phyloP scores from a whole-genome alignment of 2,329 filamentous ascomycete species.

The Cryphonectria naterciae region DNA sequence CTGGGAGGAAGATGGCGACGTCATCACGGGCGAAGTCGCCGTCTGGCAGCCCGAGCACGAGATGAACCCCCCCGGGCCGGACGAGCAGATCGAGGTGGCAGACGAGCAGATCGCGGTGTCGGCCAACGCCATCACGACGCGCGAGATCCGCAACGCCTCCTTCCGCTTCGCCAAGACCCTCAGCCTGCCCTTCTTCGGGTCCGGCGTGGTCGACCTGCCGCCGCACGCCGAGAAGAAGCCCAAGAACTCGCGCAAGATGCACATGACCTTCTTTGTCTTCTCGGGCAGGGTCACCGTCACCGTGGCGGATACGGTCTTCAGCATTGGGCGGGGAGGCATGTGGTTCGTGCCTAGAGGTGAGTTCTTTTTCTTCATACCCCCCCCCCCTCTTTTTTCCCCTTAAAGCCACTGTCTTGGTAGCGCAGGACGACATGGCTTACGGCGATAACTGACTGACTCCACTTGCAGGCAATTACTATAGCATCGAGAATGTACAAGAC shows the following conservation, averaged over 20 bases:
- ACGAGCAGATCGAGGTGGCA: slow-evolving; percentile 58
- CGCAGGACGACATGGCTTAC: background rate
- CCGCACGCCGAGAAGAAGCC: slow-evolving; percentile 81
- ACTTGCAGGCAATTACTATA: slow-evolving; percentile 83
- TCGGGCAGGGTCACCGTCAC: slow-evolving; percentile 80
- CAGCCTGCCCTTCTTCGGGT: slow-evolving; percentile 82
- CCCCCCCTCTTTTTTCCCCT: too few species aligned
- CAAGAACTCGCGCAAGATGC: slow-evolving; percentile 95
- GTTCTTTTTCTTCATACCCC: too few species aligned
- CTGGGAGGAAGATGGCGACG: slow-evolving; percentile 72
- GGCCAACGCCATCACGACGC: slow-evolving; percentile 59
- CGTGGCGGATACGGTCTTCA: slow-evolving; percentile 75
- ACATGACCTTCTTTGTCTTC: slow-evolving; percentile 94
- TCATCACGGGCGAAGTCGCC: slow-evolving; percentile 65
- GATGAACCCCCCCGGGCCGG: slow-evolving; percentile 54
- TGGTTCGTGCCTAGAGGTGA: slow-evolving; percentile 94
- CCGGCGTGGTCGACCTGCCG: slow-evolving; percentile 86
- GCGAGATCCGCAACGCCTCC: slow-evolving; percentile 64
- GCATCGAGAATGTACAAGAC: slow-evolving; percentile 80
- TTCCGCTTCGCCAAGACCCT: slow-evolving; percentile 92
- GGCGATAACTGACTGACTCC: background rate
- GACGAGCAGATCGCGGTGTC: slow-evolving; percentile 62
- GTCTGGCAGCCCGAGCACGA: slow-evolving; percentile 66
- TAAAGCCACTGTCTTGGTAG: background rate
- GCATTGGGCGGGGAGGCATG: slow-evolving; percentile 83